Evolutionary conservation across 768 basidiomycete genomes (phyloP), one percentile per base, ranked within the genome.

Genomic region (Amylocystis lapponica): DNA sequence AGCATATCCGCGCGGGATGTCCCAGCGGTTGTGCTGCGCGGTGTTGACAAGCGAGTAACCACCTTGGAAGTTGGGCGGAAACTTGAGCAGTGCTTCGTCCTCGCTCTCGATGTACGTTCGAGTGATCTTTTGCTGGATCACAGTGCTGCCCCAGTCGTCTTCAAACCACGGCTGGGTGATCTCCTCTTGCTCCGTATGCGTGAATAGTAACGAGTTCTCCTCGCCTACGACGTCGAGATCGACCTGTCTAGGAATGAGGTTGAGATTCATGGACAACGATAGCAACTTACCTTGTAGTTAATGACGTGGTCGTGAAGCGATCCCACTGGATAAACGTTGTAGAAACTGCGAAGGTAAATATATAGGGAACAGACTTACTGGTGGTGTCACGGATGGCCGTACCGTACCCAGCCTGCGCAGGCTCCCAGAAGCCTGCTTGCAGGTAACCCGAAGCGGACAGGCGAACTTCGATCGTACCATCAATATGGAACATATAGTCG

Each of bases 231-330:
- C 67, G 46, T 84, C 81, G 27, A 84, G 71, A 47, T 84, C 82
- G 49, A 83, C 73, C 62, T 76, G 68, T 42, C n/a, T n/a, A n/a
- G n/a, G n/a, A n/a, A n/a, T n/a, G n/a, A n/a, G n/a, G n/a, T n/a
- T n/a, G n/a, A n/a, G n/a, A 16, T 16, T 21, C 12, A 16, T 40
- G 39, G 5, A 48, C 27, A 36, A 31, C n/a, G 25, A 9, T 12
- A 23, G 21, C n/a, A 39, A 25, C 13, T 4, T 14, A 47, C 74
- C 60, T 76, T 78, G 61, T 68, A 79, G 56, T 80, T 81, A 55
- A 84, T 76, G 26, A 83, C 72, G 51, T 82, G 81, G 55, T 84
- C 81, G 47, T 83, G 81, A 10, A 83, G 57, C 29, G 72, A 79
- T 10, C 81, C 81, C 77, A 81, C 76, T 78, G 16, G 13, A 16